A percentile compares a stretch with the other conserved stretches of the same genome.
These are phyloP conservation scores for Teunomyces tritomae DNA, from an alignment of 805 yeast species.

Conservation along the genomic window DNA sequence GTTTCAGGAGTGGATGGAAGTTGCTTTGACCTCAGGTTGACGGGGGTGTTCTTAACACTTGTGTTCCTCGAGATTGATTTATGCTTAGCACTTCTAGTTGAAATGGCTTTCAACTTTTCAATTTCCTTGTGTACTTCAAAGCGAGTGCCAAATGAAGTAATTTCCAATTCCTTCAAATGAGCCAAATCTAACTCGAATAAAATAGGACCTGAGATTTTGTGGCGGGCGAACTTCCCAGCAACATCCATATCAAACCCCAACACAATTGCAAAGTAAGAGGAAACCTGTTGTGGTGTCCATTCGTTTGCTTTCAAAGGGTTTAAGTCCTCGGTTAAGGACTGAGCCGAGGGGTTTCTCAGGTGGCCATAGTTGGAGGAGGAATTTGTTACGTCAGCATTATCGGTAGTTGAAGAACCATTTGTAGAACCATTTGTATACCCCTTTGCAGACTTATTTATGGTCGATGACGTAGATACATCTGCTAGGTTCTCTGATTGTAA, in stretches of 20 bases:
- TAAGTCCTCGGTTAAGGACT: conserved; percentile 24
- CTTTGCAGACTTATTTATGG: background rate
- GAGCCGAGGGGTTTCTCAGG: conserved; percentile 10
- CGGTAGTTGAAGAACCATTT: background rate
- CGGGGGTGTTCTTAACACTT: conserved; percentile 5
- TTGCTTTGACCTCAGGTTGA: background rate
- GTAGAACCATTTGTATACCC: background rate
- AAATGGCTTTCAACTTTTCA: conserved; percentile 52
- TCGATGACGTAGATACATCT: background rate
- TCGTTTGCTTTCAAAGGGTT: conserved; percentile 48
- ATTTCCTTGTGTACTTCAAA: conserved; percentile 90
- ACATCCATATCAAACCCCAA: conserved; percentile 71
- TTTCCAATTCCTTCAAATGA: conserved; percentile 87
- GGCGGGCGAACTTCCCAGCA: conserved; percentile 79
- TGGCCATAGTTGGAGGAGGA: conserved; percentile 3
- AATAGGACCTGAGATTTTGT: conserved; percentile 86
- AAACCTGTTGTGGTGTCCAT: conserved; percentile 90
- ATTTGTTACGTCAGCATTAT: background rate
- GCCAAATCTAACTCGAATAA: conserved; percentile 81
- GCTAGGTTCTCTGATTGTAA: conserved; percentile 33
- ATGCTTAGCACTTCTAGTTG: conserved; percentile 12
- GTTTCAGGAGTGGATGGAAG: background rate
- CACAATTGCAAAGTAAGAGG: conserved; percentile 64
- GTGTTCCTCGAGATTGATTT: conserved; percentile 11
- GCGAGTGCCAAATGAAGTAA: conserved; percentile 89